These are phyloP conservation scores for Saccharomyces pastorianus DNA, from an alignment of 1,139 yeast genomes.

Conservation along the genomic window DNA sequence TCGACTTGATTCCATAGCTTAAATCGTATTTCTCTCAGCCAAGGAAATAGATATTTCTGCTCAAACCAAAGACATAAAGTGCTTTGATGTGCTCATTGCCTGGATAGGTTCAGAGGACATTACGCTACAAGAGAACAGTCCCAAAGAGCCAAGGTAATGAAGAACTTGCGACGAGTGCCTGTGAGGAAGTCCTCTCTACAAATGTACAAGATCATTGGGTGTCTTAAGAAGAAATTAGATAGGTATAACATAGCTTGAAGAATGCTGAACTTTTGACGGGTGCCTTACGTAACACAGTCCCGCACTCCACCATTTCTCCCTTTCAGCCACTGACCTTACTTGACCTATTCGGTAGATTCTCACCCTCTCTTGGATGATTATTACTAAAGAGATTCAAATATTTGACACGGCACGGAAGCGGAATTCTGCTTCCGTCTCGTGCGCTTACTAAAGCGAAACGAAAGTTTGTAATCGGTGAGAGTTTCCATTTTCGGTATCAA, in stretches of 20 bases:
- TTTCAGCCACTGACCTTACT: neutral
- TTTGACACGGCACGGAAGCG: neutral
- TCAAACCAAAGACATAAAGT: no score
- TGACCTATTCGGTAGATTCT: neutral
- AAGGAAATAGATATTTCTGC: no score
- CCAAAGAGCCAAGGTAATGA: no score
- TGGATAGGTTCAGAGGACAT: no score
- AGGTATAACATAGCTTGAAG: neutral
- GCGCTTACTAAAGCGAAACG: neutral
- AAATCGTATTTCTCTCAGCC: no score
- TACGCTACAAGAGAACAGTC: no score
- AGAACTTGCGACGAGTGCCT: no score
- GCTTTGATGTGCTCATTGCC: no score
- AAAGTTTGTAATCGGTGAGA: neutral
- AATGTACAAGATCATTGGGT: no score
- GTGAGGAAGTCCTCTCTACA: no score
- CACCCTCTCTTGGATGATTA: neutral
- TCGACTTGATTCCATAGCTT: no score
- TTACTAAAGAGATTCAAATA: neutral
- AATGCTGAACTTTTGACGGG: neutral
- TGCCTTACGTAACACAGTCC: neutral
- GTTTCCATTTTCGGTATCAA: neutral
- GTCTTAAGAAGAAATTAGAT: no score
- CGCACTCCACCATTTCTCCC: neutral
- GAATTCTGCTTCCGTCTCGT: neutral